Conservation (phyloP, 805 yeast species). For the Cyberlindnera euphorbiae region DNA sequence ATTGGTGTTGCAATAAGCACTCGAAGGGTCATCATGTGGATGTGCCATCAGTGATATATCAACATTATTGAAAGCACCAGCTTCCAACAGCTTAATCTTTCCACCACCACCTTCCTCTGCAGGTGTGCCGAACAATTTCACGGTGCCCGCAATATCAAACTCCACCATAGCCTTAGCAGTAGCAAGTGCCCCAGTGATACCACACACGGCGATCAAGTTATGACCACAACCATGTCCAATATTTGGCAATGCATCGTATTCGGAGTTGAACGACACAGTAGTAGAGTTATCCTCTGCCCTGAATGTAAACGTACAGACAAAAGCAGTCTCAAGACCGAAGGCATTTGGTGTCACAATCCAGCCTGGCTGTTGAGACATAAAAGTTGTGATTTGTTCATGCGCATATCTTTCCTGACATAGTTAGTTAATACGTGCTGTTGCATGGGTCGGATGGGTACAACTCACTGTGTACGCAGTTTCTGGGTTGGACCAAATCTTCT, state of each 20-base stretch:
- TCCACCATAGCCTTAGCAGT: constrained; percentile 8
- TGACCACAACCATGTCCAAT: constrained; percentile 12
- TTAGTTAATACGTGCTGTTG: no score
- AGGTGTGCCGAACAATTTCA: constrained; percentile 9
- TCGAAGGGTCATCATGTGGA: background rate
- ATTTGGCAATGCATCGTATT: constrained; percentile 10
- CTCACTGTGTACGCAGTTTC: constrained; percentile 4
- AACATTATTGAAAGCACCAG: constrained; percentile 7
- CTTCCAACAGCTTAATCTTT: constrained; percentile 10
- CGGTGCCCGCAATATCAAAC: constrained; percentile 9
- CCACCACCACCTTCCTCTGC: constrained; percentile 14
- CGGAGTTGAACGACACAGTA: constrained; percentile 9
- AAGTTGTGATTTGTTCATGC: constrained; percentile 4
- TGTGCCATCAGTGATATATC: constrained; percentile 12
- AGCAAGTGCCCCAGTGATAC: constrained; percentile 8
- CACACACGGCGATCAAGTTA: constrained; percentile 10
- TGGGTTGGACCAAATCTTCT: constrained; percentile 7
- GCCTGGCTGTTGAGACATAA: constrained; percentile 3
- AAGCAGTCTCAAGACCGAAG: constrained; percentile 6
- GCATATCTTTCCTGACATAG: constrained; percentile 9
- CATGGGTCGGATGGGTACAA: no score
- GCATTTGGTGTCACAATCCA: constrained; percentile 8
- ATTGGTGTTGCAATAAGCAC: constrained; percentile 2
- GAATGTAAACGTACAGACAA: constrained; percentile 3
- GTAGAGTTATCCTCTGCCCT: background rate